Evolutionary conservation across 2,329 filamentous ascomycete genomes (phyloP).

Genomic region (Salinomyces thailandicus): DNA sequence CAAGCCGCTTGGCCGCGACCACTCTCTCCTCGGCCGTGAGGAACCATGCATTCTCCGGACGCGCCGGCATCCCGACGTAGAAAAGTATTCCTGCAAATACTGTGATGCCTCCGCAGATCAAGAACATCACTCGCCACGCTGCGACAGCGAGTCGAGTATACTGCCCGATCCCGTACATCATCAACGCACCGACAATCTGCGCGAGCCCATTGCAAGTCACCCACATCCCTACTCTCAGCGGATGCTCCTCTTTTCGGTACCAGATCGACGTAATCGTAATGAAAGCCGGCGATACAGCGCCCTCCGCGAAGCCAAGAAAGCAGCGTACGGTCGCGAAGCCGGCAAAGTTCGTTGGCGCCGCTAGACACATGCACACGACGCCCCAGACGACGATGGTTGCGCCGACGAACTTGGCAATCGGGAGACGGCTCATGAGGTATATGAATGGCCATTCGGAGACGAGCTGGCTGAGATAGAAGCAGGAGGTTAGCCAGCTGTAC

Average conservation of each 20-base stretch:
- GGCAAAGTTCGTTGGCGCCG: constrained; percentile 27
- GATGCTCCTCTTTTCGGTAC: constrained; percentile 20
- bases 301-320: constrained; percentile 46
- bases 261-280: constrained; percentile 39
- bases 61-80: constrained; percentile 38
- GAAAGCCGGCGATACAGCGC: constrained; percentile 45
- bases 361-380: constrained; percentile 25
- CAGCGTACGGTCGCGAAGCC: constrained; percentile 38
- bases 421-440: constrained; percentile 11
- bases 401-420: constrained; percentile 7
- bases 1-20: constrained; percentile 30
- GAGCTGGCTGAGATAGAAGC: constrained; percentile 45
- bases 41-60: constrained; percentile 41
- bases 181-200: constrained; percentile 35
- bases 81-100: constrained; percentile 35
- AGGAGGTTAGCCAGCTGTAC: constrained; percentile 42
- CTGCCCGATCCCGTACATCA: constrained; percentile 44
- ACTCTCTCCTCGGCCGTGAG: constrained; percentile 34
- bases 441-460: constrained; percentile 44
- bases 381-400: constrained; percentile 3
- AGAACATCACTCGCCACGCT: constrained; percentile 40
- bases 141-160: constrained; percentile 29
- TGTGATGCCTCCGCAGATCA: constrained; percentile 42
- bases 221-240: constrained; percentile 26
- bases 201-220: constrained; percentile 39